These are phyloP conservation scores for Blepharisma japonicum DNA, from an alignment of 73 alveolate genomes.

Conservation along the genomic window DNA sequence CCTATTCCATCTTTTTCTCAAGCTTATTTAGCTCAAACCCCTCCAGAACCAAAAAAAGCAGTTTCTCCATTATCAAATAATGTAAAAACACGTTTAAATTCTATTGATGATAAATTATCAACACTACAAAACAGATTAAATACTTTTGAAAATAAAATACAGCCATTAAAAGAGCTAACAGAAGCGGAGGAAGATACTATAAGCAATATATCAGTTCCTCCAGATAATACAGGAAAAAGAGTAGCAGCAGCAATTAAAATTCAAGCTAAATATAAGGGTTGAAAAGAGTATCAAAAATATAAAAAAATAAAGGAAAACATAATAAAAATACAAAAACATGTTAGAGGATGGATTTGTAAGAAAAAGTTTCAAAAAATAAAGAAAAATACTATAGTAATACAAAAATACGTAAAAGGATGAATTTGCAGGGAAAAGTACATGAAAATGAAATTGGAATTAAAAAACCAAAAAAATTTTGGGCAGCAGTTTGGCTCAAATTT, in stretches of 20 bases:
- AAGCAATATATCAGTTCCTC: no score
- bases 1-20: no score
- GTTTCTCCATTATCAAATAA: no score
- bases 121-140: no score
- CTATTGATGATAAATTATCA: no score
- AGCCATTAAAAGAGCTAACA: no score
- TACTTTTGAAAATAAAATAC: no score
- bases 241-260: conserved; percentile 10
- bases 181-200: no score
- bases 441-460: background rate
- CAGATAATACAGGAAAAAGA: background rate
- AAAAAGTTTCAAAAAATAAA: background rate
- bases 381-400: conserved; percentile 1
- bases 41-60: no score
- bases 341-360: background rate
- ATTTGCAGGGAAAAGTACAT: background rate
- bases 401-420: background rate
- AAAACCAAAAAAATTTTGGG: background rate
- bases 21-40: no score
- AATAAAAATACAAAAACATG: background rate
- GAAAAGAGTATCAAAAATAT: background rate
- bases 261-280: background rate
- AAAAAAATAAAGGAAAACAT: background rate
- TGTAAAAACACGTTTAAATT: no score
- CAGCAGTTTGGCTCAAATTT: background rate